These are phyloP conservation scores for Thalassiosira pacifica DNA, from an alignment of 352 stramenopile species.

Conservation along the genomic window DNA sequence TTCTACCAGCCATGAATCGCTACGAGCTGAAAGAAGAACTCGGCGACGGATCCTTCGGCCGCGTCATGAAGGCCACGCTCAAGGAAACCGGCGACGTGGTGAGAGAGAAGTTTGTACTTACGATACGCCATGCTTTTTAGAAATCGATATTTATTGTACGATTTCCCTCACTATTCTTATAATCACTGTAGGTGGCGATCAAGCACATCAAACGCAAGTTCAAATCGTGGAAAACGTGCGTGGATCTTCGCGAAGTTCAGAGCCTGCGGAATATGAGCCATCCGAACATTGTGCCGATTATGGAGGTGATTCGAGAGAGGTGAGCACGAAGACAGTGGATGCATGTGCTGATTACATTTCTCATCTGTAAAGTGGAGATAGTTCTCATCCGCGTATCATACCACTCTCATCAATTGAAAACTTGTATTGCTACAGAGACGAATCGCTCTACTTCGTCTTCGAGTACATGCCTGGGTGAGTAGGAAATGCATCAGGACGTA, in stretches of 20 bases:
- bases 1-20: slow-evolving; percentile 79
- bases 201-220: slow-evolving; percentile 82
- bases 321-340: slow-evolving; percentile 56
- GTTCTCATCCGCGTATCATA: background rate
- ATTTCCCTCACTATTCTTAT: too few relatives aligned
- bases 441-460: slow-evolving; percentile 97
- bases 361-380: background rate
- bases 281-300: slow-evolving; percentile 96
- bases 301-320: slow-evolving; percentile 98
- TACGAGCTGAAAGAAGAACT: slow-evolving; percentile 95
- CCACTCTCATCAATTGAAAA: background rate
- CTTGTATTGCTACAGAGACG: slow-evolving; percentile 37
- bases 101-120: too few relatives aligned
- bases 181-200: slow-evolving; percentile 68
- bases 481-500: background rate
- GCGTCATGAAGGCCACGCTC: slow-evolving; percentile 90
- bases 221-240: slow-evolving; percentile 92
- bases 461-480: slow-evolving; percentile 94
- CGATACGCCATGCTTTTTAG: too few relatives aligned
- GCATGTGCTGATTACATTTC: too few relatives aligned
- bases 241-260: slow-evolving; percentile 97
- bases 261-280: slow-evolving; percentile 82
- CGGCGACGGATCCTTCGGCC: slow-evolving; percentile 96
- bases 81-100: slow-evolving; percentile 92
- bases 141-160: too few relatives aligned